These are phyloP conservation scores for Auricularia cornea DNA, from an alignment of 768 basidiomycete genomes.

Conservation along the genomic window DNA sequence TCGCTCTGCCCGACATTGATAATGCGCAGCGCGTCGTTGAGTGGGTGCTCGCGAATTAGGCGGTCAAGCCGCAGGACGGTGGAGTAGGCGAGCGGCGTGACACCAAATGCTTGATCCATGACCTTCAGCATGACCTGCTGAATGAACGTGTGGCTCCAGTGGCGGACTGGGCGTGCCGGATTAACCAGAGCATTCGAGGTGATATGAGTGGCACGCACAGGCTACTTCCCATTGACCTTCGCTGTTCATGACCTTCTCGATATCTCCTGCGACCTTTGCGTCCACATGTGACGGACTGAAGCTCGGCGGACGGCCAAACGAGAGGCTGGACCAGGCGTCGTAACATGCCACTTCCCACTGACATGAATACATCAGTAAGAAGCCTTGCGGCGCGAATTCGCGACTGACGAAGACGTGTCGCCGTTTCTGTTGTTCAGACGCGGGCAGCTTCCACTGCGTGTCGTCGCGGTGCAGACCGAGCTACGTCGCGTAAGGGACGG, in stretches of 20 bases:
- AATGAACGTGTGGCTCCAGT: slow-evolving; percentile 65
- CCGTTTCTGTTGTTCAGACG: not conserved
- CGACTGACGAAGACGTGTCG: not conserved
- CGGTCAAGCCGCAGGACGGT: slow-evolving; percentile 53
- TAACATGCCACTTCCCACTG: not conserved
- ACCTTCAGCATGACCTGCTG: slow-evolving; percentile 63
- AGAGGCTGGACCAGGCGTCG: not conserved
- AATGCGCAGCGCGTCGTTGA: not conserved
- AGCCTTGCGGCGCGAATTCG: not conserved
- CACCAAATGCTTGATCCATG: slow-evolving; percentile 65
- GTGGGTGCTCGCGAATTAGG: not conserved
- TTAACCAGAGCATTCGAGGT: slow-evolving; percentile 34
- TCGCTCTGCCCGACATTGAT: not conserved
- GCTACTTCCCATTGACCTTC: slow-evolving; percentile 23
- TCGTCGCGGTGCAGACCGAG: not conserved
- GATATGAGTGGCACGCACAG: slow-evolving; percentile 42
- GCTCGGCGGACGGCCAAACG: slow-evolving; percentile 54
- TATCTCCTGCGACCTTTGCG: slow-evolving; percentile 50
- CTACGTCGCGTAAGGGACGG: not conserved
- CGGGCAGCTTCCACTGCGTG: not conserved
- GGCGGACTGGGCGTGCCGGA: slow-evolving; percentile 48
- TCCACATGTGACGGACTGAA: slow-evolving; percentile 59
- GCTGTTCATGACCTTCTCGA: slow-evolving; percentile 43
- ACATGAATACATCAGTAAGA: not conserved
- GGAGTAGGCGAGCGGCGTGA: slow-evolving; percentile 60